A percentile compares a stretch with the other conserved stretches of the same genome.
Conservation (phyloP, 768 basidiomycete species). For the Mycena galopus region DNA sequence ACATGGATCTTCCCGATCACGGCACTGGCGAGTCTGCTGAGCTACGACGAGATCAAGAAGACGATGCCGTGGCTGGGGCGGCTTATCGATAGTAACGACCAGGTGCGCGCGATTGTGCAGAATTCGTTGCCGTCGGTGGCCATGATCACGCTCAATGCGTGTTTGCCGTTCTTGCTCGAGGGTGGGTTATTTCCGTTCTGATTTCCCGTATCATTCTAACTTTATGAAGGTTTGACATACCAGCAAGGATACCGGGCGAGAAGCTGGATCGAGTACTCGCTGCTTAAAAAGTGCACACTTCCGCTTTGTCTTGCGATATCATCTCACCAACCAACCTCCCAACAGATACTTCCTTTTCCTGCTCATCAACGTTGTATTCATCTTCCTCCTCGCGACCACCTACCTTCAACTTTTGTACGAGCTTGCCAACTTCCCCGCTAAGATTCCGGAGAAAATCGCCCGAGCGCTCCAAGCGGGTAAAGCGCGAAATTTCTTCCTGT, state of each 20-base stretch:
- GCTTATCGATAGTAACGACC: constrained; percentile 86
- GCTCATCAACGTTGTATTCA: constrained; percentile 92
- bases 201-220: constrained; percentile 15
- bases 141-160: constrained; percentile 90
- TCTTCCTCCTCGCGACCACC: constrained; percentile 92
- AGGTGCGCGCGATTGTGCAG: constrained; percentile 89
- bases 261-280: constrained; percentile 93
- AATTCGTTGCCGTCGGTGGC: constrained; percentile 94
- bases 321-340: constrained; percentile 24
- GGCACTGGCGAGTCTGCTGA: constrained; percentile 86
- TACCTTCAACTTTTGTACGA: constrained; percentile 94
- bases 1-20: constrained; percentile 95
- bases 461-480: constrained; percentile 82
- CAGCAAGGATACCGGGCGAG: constrained; percentile 91
- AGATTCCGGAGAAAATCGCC: constrained; percentile 94
- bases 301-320: neutral
- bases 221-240: constrained; percentile 74
- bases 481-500: constrained; percentile 88
- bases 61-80: constrained; percentile 87
- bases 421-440: constrained; percentile 92
- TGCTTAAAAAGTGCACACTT: constrained; percentile 85
- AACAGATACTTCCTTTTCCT: constrained; percentile 95
- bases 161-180: constrained; percentile 91
- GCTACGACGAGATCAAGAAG: constrained; percentile 94
- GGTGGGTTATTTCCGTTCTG: constrained; percentile 57